Conservation (phyloP, 305 asterid species). For the Stenogyne calaminthoides region DNA sequence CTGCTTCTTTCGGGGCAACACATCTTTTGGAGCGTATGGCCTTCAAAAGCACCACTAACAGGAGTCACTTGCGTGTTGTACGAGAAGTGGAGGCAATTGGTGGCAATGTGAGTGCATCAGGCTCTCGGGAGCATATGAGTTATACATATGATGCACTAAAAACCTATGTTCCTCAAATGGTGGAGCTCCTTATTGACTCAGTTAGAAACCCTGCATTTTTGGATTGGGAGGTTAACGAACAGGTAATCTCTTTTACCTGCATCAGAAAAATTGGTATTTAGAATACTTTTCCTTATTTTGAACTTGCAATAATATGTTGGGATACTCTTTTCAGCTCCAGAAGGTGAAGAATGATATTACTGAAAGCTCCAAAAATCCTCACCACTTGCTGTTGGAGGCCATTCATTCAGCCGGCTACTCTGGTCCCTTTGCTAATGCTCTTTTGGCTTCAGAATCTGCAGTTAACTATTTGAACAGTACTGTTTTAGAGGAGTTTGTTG, state of each 20-base stretch:
- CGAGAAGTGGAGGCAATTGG: conserved; percentile 93
- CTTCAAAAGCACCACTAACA: conserved; percentile 72
- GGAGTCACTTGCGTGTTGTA: conserved; percentile 78
- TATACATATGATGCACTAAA: conserved; percentile 75
- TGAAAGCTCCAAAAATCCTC: conserved; percentile 74
- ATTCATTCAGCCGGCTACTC: conserved; percentile 76
- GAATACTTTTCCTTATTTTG: conserved; percentile 13
- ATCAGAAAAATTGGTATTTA: background rate
- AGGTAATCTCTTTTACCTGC: conserved; percentile 44
- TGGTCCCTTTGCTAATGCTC: conserved; percentile 69
- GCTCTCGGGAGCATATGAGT: conserved; percentile 77
- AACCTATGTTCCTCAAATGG: conserved; percentile 79
- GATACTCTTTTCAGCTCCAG: conserved; percentile 50
- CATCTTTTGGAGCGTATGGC: conserved; percentile 89
- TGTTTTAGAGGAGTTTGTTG: conserved; percentile 70
- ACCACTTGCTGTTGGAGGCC: conserved; percentile 83
- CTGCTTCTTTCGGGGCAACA: conserved; percentile 68
- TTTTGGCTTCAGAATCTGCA: conserved; percentile 73
- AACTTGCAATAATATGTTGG: conserved; percentile 12
- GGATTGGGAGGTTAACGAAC: conserved; percentile 94
- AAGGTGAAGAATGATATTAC: conserved; percentile 62
- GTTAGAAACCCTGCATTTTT: conserved; percentile 87
- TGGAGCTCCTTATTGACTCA: conserved; percentile 72
- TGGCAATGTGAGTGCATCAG: conserved; percentile 68
- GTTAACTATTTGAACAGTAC: conserved; percentile 47